Base-by-base conservation (phyloP, 768 basidiomycete species). In the Pluteus cervinus region DNA sequence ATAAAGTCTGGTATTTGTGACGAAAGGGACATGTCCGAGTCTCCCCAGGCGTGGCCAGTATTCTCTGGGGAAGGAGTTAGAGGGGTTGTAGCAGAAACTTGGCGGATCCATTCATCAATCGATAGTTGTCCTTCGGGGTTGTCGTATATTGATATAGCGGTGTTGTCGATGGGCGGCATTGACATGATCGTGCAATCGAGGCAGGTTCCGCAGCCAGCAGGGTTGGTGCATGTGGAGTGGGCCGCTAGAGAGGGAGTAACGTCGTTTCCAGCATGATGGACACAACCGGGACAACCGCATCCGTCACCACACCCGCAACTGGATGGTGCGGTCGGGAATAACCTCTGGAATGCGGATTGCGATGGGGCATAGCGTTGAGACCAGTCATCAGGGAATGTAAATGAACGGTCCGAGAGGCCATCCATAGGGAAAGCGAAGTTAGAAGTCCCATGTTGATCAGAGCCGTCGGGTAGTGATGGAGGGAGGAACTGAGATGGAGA, bases 91-190 rank as follows among this genome's bases (percentile, higher is more conserved):
- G 48, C 51, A 36, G 65, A 64, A 47, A 78, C 60, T 46, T 77
- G 73, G 37, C 69, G 69, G 38, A 81, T 62, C 79, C 79, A 82
- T 40, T 81, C 78, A 49, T 79, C 79, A 29, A 81, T 71, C 40
- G 68, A 63, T 20, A 64, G 63, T 24, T 62, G 57, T 46, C 66
- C 60, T 18, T 58, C 54, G n/a, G 57, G 47, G 42, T 73, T 66
- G 47, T 60, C 58, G 54, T 68, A 57, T 33, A 64, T 58, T 3
- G 57, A 47, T 10, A 56, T 65, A 39, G 68, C 66, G 26, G 71
- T 58, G 7, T 68, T 62, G 16, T 68, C 48, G 5, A 63, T 62
- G 5, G 65, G 51, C 4, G 73, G 63, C 38, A 72, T 55, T 0
- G 75, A 65, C 29, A 76, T 59, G 42, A 82, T 72, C 29, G 77